Conservation (phyloP, 2,329 filamentous ascomycete species). For the Colletotrichum spaethianum region DNA sequence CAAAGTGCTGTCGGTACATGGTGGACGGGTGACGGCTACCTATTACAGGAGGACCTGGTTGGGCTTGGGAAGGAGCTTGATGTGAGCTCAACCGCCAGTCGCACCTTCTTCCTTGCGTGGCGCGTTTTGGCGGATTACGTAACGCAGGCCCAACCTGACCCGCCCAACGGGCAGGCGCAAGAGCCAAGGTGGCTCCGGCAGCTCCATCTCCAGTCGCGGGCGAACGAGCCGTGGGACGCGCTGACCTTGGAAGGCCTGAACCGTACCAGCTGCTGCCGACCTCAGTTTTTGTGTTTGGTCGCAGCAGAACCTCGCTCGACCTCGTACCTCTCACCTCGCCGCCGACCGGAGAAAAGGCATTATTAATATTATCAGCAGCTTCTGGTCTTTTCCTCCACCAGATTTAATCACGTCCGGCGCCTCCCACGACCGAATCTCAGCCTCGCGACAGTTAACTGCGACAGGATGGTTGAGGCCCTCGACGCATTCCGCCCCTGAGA, state of each 20-base stretch:
- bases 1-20: background rate
- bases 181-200: conserved; percentile 29
- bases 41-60: background rate
- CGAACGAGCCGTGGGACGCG: conserved; percentile 38
- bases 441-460: conserved; percentile 30
- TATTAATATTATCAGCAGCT: conserved; percentile 10
- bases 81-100: conserved; percentile 14
- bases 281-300: conserved; percentile 35
- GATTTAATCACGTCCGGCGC: conserved; percentile 2
- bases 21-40: background rate
- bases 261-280: conserved; percentile 33
- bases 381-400: background rate
- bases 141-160: conserved; percentile 4
- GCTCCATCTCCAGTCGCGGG: conserved; percentile 40
- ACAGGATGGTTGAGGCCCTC: conserved; percentile 37
- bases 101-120: background rate
- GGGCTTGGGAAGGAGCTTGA: conserved; percentile 11
- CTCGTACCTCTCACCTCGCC: background rate
- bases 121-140: conserved; percentile 7
- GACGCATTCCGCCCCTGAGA: conserved; percentile 35
- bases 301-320: conserved; percentile 17
- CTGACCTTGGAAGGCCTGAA: conserved; percentile 35
- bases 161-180: conserved; percentile 20
- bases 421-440: conserved; percentile 15
- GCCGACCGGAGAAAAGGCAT: background rate